Base-by-base conservation (phyloP, 345 rosid genomes). In the Citrus sp. region DNA sequence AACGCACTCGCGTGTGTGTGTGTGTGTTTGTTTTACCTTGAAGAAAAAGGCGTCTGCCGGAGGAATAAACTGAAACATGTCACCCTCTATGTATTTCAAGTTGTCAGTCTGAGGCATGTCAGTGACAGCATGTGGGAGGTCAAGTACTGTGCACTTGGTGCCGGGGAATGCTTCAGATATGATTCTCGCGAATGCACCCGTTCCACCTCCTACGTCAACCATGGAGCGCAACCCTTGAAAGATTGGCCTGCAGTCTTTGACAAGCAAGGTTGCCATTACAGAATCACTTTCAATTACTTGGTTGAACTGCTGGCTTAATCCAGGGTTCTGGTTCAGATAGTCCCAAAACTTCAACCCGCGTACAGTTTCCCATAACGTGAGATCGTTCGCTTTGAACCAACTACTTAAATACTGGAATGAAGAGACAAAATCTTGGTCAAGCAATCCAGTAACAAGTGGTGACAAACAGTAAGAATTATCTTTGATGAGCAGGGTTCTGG, bases 361-460 rank as follows among this genome's bases (percentile, higher is more conserved):
- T 0, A 78, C 81, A 1, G 63, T 77, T 8, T 60, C 51, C n/a
- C 72, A 82, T 21, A 82, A 40, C 0, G 78, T 49, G 0, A 25
- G 24, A 2, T 84, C 78, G 1, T 66, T 78, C 12, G 56, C 78
- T 32, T 12, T 34, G 55, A 84, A 72, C 88, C 88, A 86, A 7
- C 79, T 77, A 2, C 81, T 77, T 4, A 86, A 56, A 38, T 62
- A 84, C 22, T 79, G 80, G 80, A 86, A 82, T 34, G 93, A 9
- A 42, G 84, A 38, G 27, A 28, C 49, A 79, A 85, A 1, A 8
- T 60, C 82, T 0, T 87, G 87, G 22, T 68, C 68, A 37, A 83
- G 77, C 87, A 83, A 67, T 21, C 77, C 66, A 34, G 74, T 13
- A 1, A 87, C 79, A 27, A 86, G 79, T 0, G 88, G 84, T n/a